Base-by-base conservation (phyloP, 768 basidiomycete species). In the Boletus huronensis region DNA sequence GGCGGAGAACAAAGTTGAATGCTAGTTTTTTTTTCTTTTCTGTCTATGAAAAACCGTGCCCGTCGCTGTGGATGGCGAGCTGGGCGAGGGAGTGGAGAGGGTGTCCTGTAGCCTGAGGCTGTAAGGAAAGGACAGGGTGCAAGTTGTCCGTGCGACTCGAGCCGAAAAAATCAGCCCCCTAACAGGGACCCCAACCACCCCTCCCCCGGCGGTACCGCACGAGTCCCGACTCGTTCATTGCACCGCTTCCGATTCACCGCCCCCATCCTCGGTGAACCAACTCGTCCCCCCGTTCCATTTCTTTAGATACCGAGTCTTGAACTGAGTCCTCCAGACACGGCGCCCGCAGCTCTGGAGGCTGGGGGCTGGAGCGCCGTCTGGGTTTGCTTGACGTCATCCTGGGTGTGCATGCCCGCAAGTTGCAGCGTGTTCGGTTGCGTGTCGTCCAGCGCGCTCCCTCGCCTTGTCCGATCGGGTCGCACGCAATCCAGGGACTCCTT, bases 1-100 rank as follows among this genome's bases (percentile, higher is more conserved):
- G 88, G 87, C 84, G 79, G 81, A 75, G 77, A 81, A 80, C 77
- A 81, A 77, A 77, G 76, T 75, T 79, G 77, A 75, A 75, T 71
- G 74, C 52, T 48, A 43, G 54, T 66, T 64, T 64, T 62, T 56
- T 57, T 44, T 58, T n/a, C 59, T 58, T 67, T 68, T 62, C 68
- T 65, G 70, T 78, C 75, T 78, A 79, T 70, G 72, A 58, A 51
- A 63, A 64, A 48, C 53, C 50, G 60, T 47, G 50, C 69, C 74
- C 70, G 74, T 68, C 72, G 74, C 75, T 70, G 64, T 64, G 52
- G 38, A 54, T 61, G 64, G 73, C 74, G 67, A 67, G 60, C 72
- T 67, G 70, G 66, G 61, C 56, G 59, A 48, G 53, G 56, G 40
- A 55, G 57, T 16, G 58, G 41, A 41, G 45, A 36, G 31, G 26